Evolutionary conservation across 2,329 filamentous ascomycete genomes (phyloP).

Genomic region (Huntiella abstrusa): DNA sequence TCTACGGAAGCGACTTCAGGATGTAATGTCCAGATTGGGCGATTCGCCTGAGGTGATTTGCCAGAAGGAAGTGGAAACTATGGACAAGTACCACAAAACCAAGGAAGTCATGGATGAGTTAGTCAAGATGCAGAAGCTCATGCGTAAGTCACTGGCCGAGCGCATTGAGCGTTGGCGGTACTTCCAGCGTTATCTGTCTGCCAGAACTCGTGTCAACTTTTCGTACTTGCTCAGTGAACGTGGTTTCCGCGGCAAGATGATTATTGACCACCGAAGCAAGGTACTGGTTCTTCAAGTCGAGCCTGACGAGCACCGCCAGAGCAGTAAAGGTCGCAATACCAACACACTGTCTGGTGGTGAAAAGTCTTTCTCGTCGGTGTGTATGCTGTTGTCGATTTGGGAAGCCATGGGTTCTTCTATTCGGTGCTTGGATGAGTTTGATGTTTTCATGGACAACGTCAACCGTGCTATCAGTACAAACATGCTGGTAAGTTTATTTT

Average conservation of each 20-base stretch:
- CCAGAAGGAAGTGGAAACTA: slow-evolving; percentile 24
- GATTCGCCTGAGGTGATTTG: slow-evolving; percentile 47
- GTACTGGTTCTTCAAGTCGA: slow-evolving; percentile 61
- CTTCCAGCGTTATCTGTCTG: slow-evolving; percentile 72
- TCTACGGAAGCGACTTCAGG: slow-evolving; percentile 38
- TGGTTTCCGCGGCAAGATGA: slow-evolving; percentile 65
- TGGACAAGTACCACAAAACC: slow-evolving; percentile 22
- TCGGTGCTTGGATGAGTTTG: slow-evolving; percentile 90
- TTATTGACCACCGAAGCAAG: slow-evolving; percentile 57
- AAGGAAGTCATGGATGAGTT: slow-evolving; percentile 24
- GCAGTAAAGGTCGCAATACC: slow-evolving; percentile 56
- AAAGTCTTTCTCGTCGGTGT: slow-evolving; percentile 95
- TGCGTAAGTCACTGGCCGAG: slow-evolving; percentile 43
- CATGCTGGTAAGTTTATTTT: slow-evolving; percentile 52
- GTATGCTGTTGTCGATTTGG: slow-evolving; percentile 81
- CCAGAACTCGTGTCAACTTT: slow-evolving; percentile 72
- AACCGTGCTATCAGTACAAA: slow-evolving; percentile 86
- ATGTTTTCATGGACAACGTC: slow-evolving; percentile 98
- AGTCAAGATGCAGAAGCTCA: slow-evolving; percentile 22
- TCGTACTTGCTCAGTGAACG: slow-evolving; percentile 76
- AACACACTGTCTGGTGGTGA: slow-evolving; percentile 91
- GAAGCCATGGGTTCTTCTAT: slow-evolving; percentile 95
- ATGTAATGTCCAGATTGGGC: slow-evolving; percentile 38
- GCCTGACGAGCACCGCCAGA: slow-evolving; percentile 49
- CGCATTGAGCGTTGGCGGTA: slow-evolving; percentile 59